Evolutionary conservation across 202 grass and related monocot genomes (phyloP), one percentile per base, ranked within the genome.

Genomic region (Saccharum hybrid): DNA sequence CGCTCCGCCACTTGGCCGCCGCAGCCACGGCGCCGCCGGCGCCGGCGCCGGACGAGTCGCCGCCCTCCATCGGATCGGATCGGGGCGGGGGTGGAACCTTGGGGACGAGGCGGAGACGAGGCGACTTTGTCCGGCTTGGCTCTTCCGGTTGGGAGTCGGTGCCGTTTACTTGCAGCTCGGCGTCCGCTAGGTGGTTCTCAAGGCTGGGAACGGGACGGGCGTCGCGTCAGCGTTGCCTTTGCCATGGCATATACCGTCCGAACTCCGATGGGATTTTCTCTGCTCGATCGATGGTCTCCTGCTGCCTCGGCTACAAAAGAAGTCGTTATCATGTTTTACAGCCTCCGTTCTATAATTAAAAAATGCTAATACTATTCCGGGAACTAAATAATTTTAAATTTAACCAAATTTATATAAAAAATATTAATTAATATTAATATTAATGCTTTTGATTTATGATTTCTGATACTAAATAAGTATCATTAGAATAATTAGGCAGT

Each of bases 1-100:
- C 90, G 71, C 40, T 89, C 69, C 88, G 83, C 87, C 91, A 94
- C 87, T 94, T 92, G 79, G 88, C 86, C 57, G 89, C 86, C 23
- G 91, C 82, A 0, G 79, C 45, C 4, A 69, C 57, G 4, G 80
- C 81, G 5, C 79, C 78, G 0, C 33, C 82, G 51, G 80, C 88
- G 39, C 54, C 85, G 21, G 23, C 71, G 36, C 75, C 82, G 42
- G 77, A 71, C 77, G 77, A 51, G 82, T 64, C 83, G 76, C 15
- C 61, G 76, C 81, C 87, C 77, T 94, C 91, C 94, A 97, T 94
- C 31, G 40, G 78, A 56, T 51, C 63, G 61, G 48, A 11, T 1
- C 31, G 6, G 10, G 48, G 61, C 16, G 43, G 34, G 60, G 41
- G n/a, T 10, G 36, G 66, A 57, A 56, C 78, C 78, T 43, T 40